phyloP scores from a whole-genome alignment of 78 protist species.

The Capsaspora owczarzaki region DNA sequence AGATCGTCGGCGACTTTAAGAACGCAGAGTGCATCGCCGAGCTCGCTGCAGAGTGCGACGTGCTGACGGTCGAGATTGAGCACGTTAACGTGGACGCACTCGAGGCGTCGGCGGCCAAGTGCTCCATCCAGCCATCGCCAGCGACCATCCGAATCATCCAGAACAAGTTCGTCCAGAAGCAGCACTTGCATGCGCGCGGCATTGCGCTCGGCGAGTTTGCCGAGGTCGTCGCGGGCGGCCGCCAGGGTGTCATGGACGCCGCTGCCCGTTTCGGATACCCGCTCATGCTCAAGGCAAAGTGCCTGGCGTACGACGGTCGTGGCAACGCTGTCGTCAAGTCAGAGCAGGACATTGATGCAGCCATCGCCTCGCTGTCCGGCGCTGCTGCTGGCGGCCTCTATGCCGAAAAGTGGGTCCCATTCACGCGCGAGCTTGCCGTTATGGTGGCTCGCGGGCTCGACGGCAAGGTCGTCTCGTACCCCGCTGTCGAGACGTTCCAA shows the following conservation, averaged over 20 bases:
- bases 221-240: not conserved
- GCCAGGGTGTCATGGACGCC: too few species aligned
- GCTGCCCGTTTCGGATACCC: slow-evolving; percentile 42
- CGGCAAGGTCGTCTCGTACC: slow-evolving; percentile 22
- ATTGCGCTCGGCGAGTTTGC: not conserved
- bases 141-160: slow-evolving; percentile 33
- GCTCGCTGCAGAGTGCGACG: slow-evolving; percentile 26
- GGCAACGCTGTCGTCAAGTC: slow-evolving; percentile 32
- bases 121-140: slow-evolving; percentile 36
- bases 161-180: slow-evolving; percentile 55
- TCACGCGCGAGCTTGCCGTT: slow-evolving; percentile 50
- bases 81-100: slow-evolving; percentile 40
- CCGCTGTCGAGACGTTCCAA: slow-evolving; percentile 29
- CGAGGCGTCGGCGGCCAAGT: not conserved
- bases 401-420: slow-evolving; percentile 36
- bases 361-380: not conserved
- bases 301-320: slow-evolving; percentile 50
- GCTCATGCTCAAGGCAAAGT: slow-evolving; percentile 44
- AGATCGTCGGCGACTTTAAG: not conserved
- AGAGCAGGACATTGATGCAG: not conserved
- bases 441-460: slow-evolving; percentile 65
- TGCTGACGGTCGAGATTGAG: slow-evolving; percentile 57
- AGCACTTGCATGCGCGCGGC: not conserved
- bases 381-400: slow-evolving; percentile 3
- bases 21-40: slow-evolving; percentile 3